Evolutionary conservation across 192 early-diverging fungal genomes (phyloP), one percentile per base, ranked within the genome.

Genomic region (Phlyctochytrium arcticum): DNA sequence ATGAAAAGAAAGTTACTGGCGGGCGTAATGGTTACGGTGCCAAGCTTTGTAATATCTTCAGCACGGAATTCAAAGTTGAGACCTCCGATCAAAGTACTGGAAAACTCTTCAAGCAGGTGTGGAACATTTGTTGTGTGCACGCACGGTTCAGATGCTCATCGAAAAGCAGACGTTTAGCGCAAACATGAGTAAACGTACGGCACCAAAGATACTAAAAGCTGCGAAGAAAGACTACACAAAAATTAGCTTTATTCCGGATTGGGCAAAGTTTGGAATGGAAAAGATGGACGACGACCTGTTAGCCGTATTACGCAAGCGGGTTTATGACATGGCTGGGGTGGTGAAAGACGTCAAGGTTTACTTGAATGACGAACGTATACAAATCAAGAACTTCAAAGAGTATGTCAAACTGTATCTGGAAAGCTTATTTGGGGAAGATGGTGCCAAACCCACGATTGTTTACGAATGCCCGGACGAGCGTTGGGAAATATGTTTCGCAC

Each of bases 1-100:
- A 85, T 7, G 89, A 97, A 69, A 88, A 96, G 67, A 97, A 98
- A 74, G 85, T 92, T 30, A 92, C 91, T 23, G 95, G 96, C 69
- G 96, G 96, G 6, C 78, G 96, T 48, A 99, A 99, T 75, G 96
- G 96, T 26, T 80, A 76, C 59, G 80, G 84, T 42, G 81, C 81
- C 1, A 97, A 99, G 75, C 86, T 96, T 35, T 93, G 93, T 78
- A 99, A 99, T 70, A 98, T 99, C 36, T 97, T 96, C 51, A 92
- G 90, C 59, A 91, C 77, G 6, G 89, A 98, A 75, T 97, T 99
- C 69, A 87, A 80, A 32, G 89, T 99, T 6, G 94, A 96, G 78
- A 98, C 94, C 0, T 88, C 87, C 2, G 92, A 96, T 63, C 79
- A 81, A 26, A 73, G 71, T 19, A 75, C 77, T 15, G 82, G 83